Percentiles rank a stretch among this genome's conserved stretches.
These are phyloP conservation scores for Echium plantagineum DNA, from an alignment of 257 asterid genomes.

Conservation along the genomic window DNA sequence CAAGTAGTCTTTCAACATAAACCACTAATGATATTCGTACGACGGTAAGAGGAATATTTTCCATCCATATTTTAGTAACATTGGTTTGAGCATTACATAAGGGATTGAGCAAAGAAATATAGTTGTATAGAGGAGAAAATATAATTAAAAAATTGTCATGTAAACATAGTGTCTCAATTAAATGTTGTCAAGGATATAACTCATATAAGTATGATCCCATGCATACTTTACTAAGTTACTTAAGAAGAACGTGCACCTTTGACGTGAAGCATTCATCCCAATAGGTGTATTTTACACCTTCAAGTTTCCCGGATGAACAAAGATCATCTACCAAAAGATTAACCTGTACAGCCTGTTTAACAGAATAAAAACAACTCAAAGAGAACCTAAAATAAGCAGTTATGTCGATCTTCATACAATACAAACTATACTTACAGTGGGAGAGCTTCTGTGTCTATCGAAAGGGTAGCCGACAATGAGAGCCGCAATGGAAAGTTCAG, in stretches of 20 bases:
- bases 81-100: too few relatives aligned
- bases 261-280: conserved; percentile 84
- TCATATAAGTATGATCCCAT: not conserved
- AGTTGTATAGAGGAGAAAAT: too few relatives aligned
- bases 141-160: too few relatives aligned
- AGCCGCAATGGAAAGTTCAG: conserved; percentile 45
- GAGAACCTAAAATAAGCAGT: conserved; percentile 5
- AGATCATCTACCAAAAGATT: conserved; percentile 59
- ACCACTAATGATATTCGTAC: too few relatives aligned
- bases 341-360: conserved; percentile 55
- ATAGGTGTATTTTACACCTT: conserved; percentile 56
- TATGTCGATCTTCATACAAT: conserved; percentile 5
- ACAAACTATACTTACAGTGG: conserved; percentile 20
- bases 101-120: too few relatives aligned
- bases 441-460: conserved; percentile 28
- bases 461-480: conserved; percentile 64
- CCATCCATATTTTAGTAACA: too few relatives aligned
- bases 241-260: conserved; percentile 34
- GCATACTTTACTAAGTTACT: not conserved
- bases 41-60: too few relatives aligned
- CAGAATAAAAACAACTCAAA: conserved; percentile 1
- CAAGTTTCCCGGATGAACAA: conserved; percentile 52
- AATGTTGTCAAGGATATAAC: not conserved
- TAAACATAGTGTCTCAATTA: too few relatives aligned
- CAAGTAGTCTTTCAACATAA: too few relatives aligned